phyloP scores from a whole-genome alignment of 257 asterid genomes.

The Penstemon davidsonii region DNA sequence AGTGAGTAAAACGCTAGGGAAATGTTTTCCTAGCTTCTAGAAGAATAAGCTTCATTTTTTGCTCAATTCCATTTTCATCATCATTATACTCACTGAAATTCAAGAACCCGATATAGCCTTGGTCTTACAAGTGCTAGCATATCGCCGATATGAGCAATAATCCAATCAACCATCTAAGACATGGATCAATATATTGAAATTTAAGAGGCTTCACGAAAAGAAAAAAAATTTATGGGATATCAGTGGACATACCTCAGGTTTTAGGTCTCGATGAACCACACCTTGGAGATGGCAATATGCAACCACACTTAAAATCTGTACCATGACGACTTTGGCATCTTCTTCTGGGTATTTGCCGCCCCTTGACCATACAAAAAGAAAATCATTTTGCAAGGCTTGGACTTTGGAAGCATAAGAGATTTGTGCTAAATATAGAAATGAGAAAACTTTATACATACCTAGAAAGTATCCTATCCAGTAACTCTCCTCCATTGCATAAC shows the following conservation, averaged over 20 bases:
- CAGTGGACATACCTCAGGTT: constrained; percentile 39
- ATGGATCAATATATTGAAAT: neutral
- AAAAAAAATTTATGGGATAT: neutral
- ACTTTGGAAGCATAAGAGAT: neutral
- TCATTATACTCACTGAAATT: no score
- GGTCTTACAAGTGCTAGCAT: no score
- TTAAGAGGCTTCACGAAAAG: neutral
- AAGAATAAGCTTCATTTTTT: neutral
- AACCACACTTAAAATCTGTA: constrained; percentile 54
- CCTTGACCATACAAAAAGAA: constrained; percentile 33
- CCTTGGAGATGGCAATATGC: constrained; percentile 77
- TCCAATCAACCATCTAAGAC: neutral
- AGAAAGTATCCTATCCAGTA: constrained; percentile 61
- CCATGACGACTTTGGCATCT: constrained; percentile 60
- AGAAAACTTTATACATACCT: constrained; percentile 31
- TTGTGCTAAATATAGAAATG: neutral
- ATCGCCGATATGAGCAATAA: neutral
- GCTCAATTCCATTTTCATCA: no score
- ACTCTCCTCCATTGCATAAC: constrained; percentile 68
- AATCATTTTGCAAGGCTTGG: constrained; percentile 2
- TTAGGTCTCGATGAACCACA: constrained; percentile 73
- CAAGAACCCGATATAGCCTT: neutral
- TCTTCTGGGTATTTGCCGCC: constrained; percentile 72
- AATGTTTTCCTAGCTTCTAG: no score
- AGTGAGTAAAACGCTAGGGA: neutral